Conservation (phyloP, 2,329 filamentous ascomycete species). For the Aspergillus luchuensis region DNA sequence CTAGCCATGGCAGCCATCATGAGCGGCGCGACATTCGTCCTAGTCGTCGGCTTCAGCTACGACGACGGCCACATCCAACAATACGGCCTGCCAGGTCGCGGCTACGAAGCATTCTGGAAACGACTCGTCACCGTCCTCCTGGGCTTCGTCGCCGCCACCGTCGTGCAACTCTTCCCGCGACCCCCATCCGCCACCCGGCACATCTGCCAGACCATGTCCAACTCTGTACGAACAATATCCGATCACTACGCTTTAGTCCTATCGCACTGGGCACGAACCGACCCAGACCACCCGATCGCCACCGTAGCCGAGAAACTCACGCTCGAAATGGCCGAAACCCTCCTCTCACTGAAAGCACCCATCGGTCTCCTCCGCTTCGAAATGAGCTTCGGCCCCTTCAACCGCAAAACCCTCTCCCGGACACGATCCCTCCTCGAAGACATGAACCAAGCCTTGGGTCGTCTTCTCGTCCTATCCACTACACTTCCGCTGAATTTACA, state of each 20-base stretch:
- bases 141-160: constrained; percentile 46
- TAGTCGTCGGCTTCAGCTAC: constrained; percentile 53
- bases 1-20: constrained; percentile 40
- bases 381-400: constrained; percentile 44
- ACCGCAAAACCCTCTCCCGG: constrained; percentile 34
- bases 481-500: constrained; percentile 45
- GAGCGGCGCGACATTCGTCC: constrained; percentile 46
- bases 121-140: constrained; percentile 48
- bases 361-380: constrained; percentile 42
- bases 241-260: constrained; percentile 55
- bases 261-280: constrained; percentile 45
- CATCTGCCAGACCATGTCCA: constrained; percentile 50
- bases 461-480: constrained; percentile 39
- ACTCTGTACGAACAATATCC: constrained; percentile 46
- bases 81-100: constrained; percentile 52
- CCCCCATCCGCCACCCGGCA: constrained; percentile 52
- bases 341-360: constrained; percentile 37
- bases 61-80: constrained; percentile 45
- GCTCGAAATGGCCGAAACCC: constrained; percentile 35
- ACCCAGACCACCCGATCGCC: constrained; percentile 25
- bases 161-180: constrained; percentile 52
- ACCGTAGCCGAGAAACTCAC: constrained; percentile 34
- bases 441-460: constrained; percentile 37
- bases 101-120: constrained; percentile 54
- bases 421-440: constrained; percentile 37